Evolutionary conservation across 164 flowering plant genomes (phyloP).

Genomic region (Sedum album): DNA sequence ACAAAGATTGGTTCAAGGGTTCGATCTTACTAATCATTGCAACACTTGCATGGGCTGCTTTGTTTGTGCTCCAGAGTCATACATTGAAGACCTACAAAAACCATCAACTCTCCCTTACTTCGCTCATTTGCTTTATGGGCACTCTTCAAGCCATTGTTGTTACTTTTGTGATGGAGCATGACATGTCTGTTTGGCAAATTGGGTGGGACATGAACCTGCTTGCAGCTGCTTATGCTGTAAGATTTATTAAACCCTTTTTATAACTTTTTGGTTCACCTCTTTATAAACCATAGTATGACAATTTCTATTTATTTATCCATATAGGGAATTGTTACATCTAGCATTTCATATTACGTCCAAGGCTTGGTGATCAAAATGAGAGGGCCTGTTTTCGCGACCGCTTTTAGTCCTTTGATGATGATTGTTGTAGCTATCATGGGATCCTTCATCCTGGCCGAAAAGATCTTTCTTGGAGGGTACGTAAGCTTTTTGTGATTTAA

Average conservation of each 20-base stretch:
- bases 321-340: conserved; percentile 89
- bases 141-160: conserved; percentile 75
- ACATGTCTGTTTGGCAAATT: conserved; percentile 57
- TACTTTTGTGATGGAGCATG: conserved; percentile 75
- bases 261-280: too few relatives aligned
- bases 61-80: conserved; percentile 60
- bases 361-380: conserved; percentile 77
- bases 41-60: conserved; percentile 82
- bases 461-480: conserved; percentile 90
- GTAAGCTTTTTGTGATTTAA: too few relatives aligned
- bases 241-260: not conserved
- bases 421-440: conserved; percentile 93
- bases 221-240: conserved; percentile 92
- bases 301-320: too few relatives aligned
- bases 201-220: conserved; percentile 92
- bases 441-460: conserved; percentile 77
- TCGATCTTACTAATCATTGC: conserved; percentile 81
- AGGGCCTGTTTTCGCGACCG: conserved; percentile 93
- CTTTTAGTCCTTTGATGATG: conserved; percentile 95
- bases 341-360: conserved; percentile 90
- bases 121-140: conserved; percentile 69
- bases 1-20: conserved; percentile 80
- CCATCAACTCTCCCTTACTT: conserved; percentile 62
- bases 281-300: too few relatives aligned
- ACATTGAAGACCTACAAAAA: conserved; percentile 4